Evolutionary conservation across 129 eudicot genomes (phyloP), one percentile per base, ranked within the genome.

Genomic region (Artemisia annua): DNA sequence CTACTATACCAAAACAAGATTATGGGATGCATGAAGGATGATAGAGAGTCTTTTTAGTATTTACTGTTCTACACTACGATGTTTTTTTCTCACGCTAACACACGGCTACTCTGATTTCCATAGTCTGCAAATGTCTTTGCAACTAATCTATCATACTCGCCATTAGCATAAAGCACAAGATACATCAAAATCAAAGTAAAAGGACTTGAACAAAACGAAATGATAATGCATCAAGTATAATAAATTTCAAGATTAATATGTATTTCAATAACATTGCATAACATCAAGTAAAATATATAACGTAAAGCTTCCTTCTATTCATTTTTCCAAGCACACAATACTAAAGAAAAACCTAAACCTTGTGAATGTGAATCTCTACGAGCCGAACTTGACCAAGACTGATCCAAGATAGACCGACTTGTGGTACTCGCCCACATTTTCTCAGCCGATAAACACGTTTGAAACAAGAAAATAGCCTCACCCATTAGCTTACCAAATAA

Each of bases 281-380:
- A 63, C 82, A 53, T 26, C 48, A 61, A 3, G 13, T 22, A n/a
- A 63, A 63, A 63, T 3, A 15, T 61, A 67, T 60, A 57, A 55
- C 18, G 35, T 69, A 55, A 49, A 70, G 3, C 32, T 64, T 63
- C 69, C 16, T 17, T 51, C 86, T 87, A 89, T 48, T 89, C 92
- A 55, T 76, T 86, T 88, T 83, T 89, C 96, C 96, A 89, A 58
- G 88, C 96, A 87, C 85, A 83, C 84, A 89, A 79, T n/a, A 89
- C 76, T 32, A 89, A 73, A 13, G 96, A 89, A 84, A 89, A 89
- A 14, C 88, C 90, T 48, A 75, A 83, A 57, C 79, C 83, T 7
- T 87, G 83, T 7, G 80, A 80, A 56, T 72, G 79, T 11, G 86
- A 22, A 55, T 88, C 91, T 63, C 82, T 82, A 56, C 64, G 68